Base-by-base conservation (phyloP, 164 flowering plant species). In the Vitis rotundifolia region DNA sequence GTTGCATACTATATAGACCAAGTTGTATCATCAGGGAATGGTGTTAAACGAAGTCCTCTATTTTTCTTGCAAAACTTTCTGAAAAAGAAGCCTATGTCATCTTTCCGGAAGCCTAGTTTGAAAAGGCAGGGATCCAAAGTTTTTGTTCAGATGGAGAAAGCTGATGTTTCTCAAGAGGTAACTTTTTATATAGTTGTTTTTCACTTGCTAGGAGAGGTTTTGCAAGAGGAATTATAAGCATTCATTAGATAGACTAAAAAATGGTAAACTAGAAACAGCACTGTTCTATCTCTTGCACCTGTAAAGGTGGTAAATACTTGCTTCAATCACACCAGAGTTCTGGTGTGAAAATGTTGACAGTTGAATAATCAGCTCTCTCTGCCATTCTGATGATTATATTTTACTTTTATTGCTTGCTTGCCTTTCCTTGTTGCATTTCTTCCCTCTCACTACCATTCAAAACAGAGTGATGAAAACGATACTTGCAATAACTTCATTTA, bases 131-230 rank as follows among this genome's bases (percentile, higher is more conserved):
- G 78, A 18, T 89, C 97, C 55, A 87, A 85, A 78, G 92, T 86
- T 70, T 77, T 79, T 75, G 84, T 88, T 65, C 79, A 90, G 72
- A 81, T 87, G 82, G 99, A 93, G 59, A 93, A 93, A 80, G 81
- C 78, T 67, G 99, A 96, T 79, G 97, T 96, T 72, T 59, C 61
- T 50, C 90, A 87, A 72, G 97, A 93, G 98, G 99, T 93, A 84
- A 68, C n/a, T n/a, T 59, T 77, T 74, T 61, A 10, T 48, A 50
- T 10, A 53, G 49, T 12, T 49, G 9, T 47, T 60, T 44, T n/a
- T 15, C 18, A 26, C 15, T 47, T 31, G 3, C 28, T 67, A 4
- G 13, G 9, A 57, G 50, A 61, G 48, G 26, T 63, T 63, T 15
- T 44, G 14, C 11, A 63, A 15, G 50, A 22, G 3, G 12, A 1